phyloP scores from a whole-genome alignment of 2,329 filamentous ascomycete species.

The Aspergillus pseudoviridinutans region DNA sequence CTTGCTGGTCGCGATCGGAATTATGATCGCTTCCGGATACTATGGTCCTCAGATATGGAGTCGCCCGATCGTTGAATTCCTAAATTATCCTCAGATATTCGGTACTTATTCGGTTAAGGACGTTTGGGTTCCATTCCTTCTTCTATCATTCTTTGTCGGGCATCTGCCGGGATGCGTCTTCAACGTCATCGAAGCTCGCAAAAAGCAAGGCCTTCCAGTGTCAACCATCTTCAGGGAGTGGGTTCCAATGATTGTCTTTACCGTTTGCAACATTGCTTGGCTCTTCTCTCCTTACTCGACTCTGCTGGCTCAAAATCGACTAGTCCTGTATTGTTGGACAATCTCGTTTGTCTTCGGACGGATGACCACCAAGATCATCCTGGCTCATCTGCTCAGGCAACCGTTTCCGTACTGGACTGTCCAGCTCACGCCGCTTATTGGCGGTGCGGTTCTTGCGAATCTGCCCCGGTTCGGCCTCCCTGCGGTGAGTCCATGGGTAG shows the following conservation, averaged over 20 bases:
- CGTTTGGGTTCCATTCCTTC: conserved; percentile 74
- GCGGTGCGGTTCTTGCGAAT: conserved; percentile 79
- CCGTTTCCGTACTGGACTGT: conserved; percentile 97
- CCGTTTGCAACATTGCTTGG: conserved; percentile 72
- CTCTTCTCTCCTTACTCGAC: conserved; percentile 84
- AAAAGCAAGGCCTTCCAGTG: conserved; percentile 67
- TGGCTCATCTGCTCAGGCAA: conserved; percentile 88
- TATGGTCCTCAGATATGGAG: conserved; percentile 88
- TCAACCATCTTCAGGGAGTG: conserved; percentile 86
- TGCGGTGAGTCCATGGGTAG: conserved; percentile 60
- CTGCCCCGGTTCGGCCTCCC: conserved; percentile 71
- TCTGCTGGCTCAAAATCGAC: conserved; percentile 75
- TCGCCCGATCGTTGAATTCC: conserved; percentile 63
- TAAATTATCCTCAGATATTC: conserved; percentile 62
- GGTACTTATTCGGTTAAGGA: conserved; percentile 75
- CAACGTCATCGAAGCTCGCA: conserved; percentile 77
- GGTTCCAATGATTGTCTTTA: conserved; percentile 84
- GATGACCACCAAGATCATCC: conserved; percentile 98
- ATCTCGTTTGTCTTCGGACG: conserved; percentile 97
- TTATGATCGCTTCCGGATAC: conserved; percentile 84
- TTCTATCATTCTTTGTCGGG: conserved; percentile 60
- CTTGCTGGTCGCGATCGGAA: conserved; percentile 75
- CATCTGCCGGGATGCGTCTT: conserved; percentile 87
- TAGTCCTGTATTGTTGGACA: conserved; percentile 87
- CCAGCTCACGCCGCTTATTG: conserved; percentile 80